phyloP scores from a whole-genome alignment of 257 asterid genomes.

The Schizonepeta tenuifolia region DNA sequence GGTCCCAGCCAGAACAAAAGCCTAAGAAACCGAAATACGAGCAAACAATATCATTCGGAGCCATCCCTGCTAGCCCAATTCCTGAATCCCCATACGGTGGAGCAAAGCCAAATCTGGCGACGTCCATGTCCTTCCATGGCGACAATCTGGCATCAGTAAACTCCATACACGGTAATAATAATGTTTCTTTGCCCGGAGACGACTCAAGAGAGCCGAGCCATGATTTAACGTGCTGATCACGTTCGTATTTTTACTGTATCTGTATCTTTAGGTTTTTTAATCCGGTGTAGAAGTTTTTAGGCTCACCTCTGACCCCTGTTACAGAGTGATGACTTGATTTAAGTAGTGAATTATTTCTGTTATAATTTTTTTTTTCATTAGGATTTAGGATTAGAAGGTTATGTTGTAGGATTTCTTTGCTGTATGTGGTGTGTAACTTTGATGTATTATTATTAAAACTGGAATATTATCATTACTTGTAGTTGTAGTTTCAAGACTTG shows the following conservation, averaged over 20 bases:
- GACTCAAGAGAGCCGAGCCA: constrained; percentile 62
- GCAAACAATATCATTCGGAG: constrained; percentile 52
- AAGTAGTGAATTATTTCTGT: constrained; percentile 37
- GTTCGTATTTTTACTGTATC: constrained; percentile 21
- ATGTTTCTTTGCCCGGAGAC: constrained; percentile 46
- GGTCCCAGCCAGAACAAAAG: constrained; percentile 51
- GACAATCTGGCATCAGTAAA: constrained; percentile 48
- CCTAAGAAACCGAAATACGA: constrained; percentile 65
- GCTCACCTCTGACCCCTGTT: constrained; percentile 46
- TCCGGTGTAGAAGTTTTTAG: constrained; percentile 40
- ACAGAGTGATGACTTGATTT: constrained; percentile 38
- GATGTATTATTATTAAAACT: constrained; percentile 39
- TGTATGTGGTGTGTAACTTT: constrained; percentile 36
- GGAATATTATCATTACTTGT: constrained; percentile 28
- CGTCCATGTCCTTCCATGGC: constrained; percentile 56
- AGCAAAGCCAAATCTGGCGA: constrained; percentile 45
- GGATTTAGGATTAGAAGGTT: constrained; percentile 41
- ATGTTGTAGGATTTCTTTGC: constrained; percentile 32
- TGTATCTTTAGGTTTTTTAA: constrained; percentile 36
- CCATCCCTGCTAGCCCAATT: constrained; percentile 48
- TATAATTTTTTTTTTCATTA: constrained; percentile 14
- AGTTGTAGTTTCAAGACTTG: constrained; percentile 28
- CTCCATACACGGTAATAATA: constrained; percentile 47
- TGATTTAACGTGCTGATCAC: constrained; percentile 60
- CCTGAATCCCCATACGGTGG: constrained; percentile 45